Conservation (phyloP, 495 filamentous ascomycete species). For the Penicillium salamii region DNA sequence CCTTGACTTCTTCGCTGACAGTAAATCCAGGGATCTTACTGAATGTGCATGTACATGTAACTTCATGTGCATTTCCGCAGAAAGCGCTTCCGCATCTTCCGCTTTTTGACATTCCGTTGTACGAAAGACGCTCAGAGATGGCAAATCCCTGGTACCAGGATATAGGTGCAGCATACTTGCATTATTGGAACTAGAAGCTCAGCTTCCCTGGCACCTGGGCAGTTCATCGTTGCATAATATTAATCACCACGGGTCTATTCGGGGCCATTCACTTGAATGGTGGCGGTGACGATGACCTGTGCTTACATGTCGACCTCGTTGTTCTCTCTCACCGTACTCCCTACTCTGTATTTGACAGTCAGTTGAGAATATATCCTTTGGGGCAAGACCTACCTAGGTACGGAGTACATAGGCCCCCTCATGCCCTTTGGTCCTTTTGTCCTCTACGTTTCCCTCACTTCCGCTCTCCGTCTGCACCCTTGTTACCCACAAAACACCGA, state of each 20-base stretch:
- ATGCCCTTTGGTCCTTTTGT: background rate
- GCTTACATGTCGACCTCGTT: background rate
- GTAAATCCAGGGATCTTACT: background rate
- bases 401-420: background rate
- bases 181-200: constrained; percentile 8
- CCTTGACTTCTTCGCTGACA: background rate
- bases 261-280: background rate
- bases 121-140: constrained; percentile 7
- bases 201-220: background rate
- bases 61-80: background rate
- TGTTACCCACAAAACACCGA: background rate
- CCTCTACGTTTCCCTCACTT: no score
- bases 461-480: no score
- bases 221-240: background rate
- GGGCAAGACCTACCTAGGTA: no score
- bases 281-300: background rate
- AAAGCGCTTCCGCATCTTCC: background rate
- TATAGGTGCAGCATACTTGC: constrained; percentile 11
- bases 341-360: no score
- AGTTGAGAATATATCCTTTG: no score
- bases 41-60: background rate
- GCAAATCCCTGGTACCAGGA: constrained; percentile 11
- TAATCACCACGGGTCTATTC: background rate
- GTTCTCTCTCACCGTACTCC: constrained; percentile 2
- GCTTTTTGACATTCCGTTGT: constrained; percentile 3